Conservation (phyloP, 371 early-diverging fungal genomes). For the Thermomucor indicae-seudaticae region DNA sequence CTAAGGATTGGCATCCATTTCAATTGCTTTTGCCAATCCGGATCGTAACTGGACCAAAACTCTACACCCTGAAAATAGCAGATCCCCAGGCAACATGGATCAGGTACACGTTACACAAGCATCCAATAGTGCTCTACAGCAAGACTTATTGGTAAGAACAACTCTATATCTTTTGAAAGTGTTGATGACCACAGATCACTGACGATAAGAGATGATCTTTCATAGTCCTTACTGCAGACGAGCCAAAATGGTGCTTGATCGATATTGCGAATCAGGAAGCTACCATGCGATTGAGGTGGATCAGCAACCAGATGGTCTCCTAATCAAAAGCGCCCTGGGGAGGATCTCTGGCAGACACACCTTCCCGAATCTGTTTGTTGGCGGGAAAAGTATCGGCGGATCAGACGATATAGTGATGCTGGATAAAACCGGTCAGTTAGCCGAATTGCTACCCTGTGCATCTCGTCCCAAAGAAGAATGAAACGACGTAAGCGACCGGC, state of each 20-base stretch:
- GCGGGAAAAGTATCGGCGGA: conserved; percentile 43
- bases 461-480: neutral
- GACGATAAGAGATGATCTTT: too few species aligned
- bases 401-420: conserved; percentile 22
- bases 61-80: conserved; percentile 24
- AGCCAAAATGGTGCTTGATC: conserved; percentile 48
- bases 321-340: conserved; percentile 27
- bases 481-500: too few species aligned
- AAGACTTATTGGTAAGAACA: conserved; percentile 56
- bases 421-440: neutral
- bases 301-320: conserved; percentile 19
- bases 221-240: conserved; percentile 44
- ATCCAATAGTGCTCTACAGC: conserved; percentile 53
- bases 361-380: conserved; percentile 43
- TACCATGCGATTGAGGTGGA: conserved; percentile 38
- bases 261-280: conserved; percentile 27
- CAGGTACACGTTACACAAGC: conserved; percentile 31
- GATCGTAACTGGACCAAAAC: conserved; percentile 19
- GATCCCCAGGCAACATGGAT: conserved; percentile 35
- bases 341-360: conserved; percentile 31
- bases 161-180: neutral
- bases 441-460: neutral
- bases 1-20: neutral
- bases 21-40: conserved; percentile 13
- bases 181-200: neutral